Conservation (phyloP, 148 eudicot species). For the Rhododendron griersonianum region DNA sequence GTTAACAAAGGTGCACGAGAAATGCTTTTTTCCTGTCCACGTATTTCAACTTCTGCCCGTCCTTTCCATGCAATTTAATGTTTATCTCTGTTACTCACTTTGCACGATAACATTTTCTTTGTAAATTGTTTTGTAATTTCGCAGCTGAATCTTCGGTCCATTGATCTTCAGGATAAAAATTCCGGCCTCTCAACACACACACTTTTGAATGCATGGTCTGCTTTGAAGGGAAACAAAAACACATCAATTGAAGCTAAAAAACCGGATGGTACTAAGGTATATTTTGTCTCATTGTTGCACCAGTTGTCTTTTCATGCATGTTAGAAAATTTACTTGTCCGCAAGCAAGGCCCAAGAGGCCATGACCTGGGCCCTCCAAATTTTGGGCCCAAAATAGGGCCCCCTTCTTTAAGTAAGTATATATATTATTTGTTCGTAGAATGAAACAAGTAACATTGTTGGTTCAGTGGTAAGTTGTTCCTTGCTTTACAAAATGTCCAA, state of each 20-base stretch:
- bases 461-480: too few species aligned
- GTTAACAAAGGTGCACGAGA: constrained; percentile 48
- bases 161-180: constrained; percentile 3
- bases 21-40: background rate
- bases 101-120: background rate
- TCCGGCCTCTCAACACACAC: constrained; percentile 8
- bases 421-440: too few species aligned
- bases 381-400: too few species aligned
- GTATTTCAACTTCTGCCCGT: background rate
- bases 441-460: background rate
- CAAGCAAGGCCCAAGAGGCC: background rate
- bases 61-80: too few species aligned
- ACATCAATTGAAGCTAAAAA: background rate
- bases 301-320: background rate
- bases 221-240: background rate
- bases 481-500: too few species aligned
- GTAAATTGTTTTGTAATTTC: background rate
- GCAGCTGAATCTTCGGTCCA: constrained; percentile 1
- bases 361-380: too few species aligned
- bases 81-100: background rate
- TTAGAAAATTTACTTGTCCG: background rate
- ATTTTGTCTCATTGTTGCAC: background rate
- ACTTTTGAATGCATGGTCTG: constrained; percentile 1
- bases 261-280: constrained; percentile 14
- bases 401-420: too few species aligned